Base-by-base conservation (phyloP, 371 early-diverging fungal species). In the Umbelopsis sp. region DNA sequence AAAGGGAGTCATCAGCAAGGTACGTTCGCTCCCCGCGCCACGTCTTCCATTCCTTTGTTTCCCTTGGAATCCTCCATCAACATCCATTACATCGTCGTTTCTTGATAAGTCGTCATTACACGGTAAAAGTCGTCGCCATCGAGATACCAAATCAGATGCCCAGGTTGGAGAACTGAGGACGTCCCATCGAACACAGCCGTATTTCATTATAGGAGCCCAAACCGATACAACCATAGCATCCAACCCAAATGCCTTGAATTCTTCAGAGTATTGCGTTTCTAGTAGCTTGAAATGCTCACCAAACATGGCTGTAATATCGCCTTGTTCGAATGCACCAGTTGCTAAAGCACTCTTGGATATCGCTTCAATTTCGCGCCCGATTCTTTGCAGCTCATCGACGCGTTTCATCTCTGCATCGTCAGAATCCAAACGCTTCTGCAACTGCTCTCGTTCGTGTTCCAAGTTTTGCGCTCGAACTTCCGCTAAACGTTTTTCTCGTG, bases 161-260 rank as follows among this genome's bases (percentile, higher is more conserved):
- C 84, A 82, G 0, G 78, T 76, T 1, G 93, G 93, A 22, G 89
- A 80, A 37, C 81, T 79, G 9, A 93, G 77, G 1, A 92, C 90
- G 53, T 90, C 76, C 95, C 95, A 93, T 22, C 74, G 72, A 9
- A 72, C 70, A 41, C 83, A 69, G 44, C 82, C 74, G 29, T 79
- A 75, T 75, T 91, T 83, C 66, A 91, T 69, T 1, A 88, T 66
- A 4, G 91, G 91, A 32, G 87, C 80, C 72, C 93, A 74, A 4
- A 86, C 78, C 0, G 90, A 87, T 11, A 93, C 80, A 0, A 92
- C 86, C n/a, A 91, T 69, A 16, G 86, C 80, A 74, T 93, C 93
- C 68, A 94, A 73, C 8, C 82, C 70, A 66, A 89, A 82, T 18
- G 73, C 50, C 44, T 77, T 70, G 45, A 86, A 87, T 52, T 92